Percentiles rank a stretch among this genome's conserved stretches.
phyloP scores from a whole-genome alignment of 371 early-diverging fungal genomes.

The Actinomucor elegans region DNA sequence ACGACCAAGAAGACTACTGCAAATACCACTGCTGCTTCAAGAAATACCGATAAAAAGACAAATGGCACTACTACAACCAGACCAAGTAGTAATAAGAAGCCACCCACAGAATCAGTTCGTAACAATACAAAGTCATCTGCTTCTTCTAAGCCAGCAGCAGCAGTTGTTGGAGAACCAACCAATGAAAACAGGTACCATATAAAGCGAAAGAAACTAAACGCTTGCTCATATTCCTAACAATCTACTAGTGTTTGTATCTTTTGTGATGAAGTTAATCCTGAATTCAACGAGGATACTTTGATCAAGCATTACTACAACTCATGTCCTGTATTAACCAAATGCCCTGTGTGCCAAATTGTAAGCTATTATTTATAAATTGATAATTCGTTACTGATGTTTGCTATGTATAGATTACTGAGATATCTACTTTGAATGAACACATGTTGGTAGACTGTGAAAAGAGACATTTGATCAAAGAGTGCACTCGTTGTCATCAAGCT shows the following conservation, averaged over 20 bases:
- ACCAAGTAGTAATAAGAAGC: not conserved
- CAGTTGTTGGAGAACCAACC: not conserved
- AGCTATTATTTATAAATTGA: too few relatives aligned
- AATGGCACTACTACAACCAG: not conserved
- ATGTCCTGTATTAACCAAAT: slow-evolving; percentile 71
- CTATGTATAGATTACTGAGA: slow-evolving; percentile 74
- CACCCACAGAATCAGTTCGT: not conserved
- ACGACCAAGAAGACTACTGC: too few relatives aligned
- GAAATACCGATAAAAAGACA: not conserved
- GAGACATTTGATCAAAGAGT: slow-evolving; percentile 58
- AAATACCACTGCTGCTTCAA: not conserved
- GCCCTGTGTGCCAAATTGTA: slow-evolving; percentile 73
- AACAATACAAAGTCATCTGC: not conserved
- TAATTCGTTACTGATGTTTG: too few relatives aligned
- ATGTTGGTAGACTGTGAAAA: slow-evolving; percentile 67
- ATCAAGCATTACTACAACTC: slow-evolving; percentile 78
- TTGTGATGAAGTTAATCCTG: slow-evolving; percentile 67
- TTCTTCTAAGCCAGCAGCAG: not conserved
- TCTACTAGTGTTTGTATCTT: slow-evolving; percentile 66
- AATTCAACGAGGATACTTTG: slow-evolving; percentile 72
- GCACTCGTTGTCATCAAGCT: slow-evolving; percentile 63
- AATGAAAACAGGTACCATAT: slow-evolving; percentile 13
- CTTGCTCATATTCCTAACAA: too few relatives aligned
- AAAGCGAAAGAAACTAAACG: too few relatives aligned
- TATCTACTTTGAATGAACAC: slow-evolving; percentile 67